Base-by-base conservation (phyloP, 257 asterid species). In the Petunia axillaris region DNA sequence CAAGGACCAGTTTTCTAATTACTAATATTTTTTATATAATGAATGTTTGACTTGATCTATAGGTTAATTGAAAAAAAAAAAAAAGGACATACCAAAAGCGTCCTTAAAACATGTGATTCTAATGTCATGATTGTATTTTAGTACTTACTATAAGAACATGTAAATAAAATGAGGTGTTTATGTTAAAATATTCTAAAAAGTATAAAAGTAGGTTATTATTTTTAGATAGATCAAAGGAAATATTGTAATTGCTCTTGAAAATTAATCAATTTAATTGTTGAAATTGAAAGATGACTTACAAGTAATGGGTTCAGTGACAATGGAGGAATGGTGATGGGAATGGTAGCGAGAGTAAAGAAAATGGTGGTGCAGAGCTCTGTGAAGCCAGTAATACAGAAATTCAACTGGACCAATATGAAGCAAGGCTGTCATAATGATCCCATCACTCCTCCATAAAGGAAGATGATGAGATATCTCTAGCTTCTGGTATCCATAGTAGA, bases 331-430 rank as follows among this genome's bases (percentile, higher is more conserved):
- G 87, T 95, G 98, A 83, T 95, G 98, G 64, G 93, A 88, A 54
- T 95, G 98, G 88, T 95, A 93, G 79, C 98, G 94, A 2, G 98
- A 88, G 84, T 95, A 95, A 52, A 95, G 92, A 16, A 80, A 92
- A 83, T 95, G 98, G 90, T 93, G 98, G 93, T 95, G 99, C 89
- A 95, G 73, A 41, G 98, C 98, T 74, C 97, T 76, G 73, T 95
- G 99, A 80, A 95, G 85, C 99, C 99, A 95, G 74, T 95, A 95
- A 81, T 95, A 95, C 2, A 95, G 91, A 73, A 90, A 95, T 85
- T 95, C 98, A 43, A 95, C 99, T 0, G 97, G 93, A 3, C 97
- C 97, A 0, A 84, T 58, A 15, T 95, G 99, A 1, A 95, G 81
- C 81, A 95, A 58, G 4, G 64, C 15, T 2, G 97, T 89, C 87